These are phyloP conservation scores for Rhynchospora breviuscula DNA, from an alignment of 176 grass and related monocot species.

Conservation along the genomic window DNA sequence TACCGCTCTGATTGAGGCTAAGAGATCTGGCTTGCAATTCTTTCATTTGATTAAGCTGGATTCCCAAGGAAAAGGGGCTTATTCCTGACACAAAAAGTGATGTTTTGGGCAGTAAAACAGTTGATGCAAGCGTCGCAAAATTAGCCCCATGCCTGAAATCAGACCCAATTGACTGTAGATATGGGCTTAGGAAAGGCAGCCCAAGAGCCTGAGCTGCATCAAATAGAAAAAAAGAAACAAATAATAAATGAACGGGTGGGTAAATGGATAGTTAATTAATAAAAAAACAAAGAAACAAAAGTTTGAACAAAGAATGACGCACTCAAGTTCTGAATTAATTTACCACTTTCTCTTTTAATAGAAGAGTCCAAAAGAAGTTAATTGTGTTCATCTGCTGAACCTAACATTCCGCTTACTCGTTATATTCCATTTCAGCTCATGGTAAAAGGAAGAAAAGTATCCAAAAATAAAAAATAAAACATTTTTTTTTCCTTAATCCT, in stretches of 20 bases:
- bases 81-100: slow-evolving; percentile 64
- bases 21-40: slow-evolving; percentile 32
- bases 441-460: background rate
- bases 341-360: background rate
- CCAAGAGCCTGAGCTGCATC: slow-evolving; percentile 46
- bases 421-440: background rate
- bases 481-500: background rate
- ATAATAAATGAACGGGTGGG: background rate
- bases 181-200: slow-evolving; percentile 66
- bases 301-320: background rate
- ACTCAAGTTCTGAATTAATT: background rate
- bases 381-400: background rate
- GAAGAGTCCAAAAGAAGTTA: background rate
- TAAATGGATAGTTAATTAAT: background rate
- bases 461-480: background rate
- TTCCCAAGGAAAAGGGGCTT: slow-evolving; percentile 65
- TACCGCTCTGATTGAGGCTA: slow-evolving; percentile 7
- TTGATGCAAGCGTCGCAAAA: slow-evolving; percentile 80
- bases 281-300: background rate
- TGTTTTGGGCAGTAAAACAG: slow-evolving; percentile 50
- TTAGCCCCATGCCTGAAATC: slow-evolving; percentile 64
- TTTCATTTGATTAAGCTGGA: slow-evolving; percentile 69
- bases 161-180: slow-evolving; percentile 59
- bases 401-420: background rate
- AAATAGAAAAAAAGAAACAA: background rate